Evolutionary conservation across 768 basidiomycete species (phyloP).

Genomic region (Boletus reticuloceps): DNA sequence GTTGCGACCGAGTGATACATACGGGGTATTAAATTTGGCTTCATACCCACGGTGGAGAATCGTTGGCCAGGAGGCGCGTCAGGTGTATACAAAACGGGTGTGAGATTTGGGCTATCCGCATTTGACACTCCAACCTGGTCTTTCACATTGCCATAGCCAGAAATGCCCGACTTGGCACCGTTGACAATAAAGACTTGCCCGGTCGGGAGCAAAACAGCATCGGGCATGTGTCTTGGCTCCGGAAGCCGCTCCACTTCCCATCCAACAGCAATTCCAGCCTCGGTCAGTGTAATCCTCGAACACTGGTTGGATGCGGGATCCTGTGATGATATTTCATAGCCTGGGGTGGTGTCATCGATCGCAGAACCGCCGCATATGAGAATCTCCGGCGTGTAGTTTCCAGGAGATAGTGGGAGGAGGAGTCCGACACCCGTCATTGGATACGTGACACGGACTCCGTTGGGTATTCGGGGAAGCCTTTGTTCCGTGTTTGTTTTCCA

Average conservation of each 20-base stretch:
- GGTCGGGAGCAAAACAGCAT: constrained; percentile 78
- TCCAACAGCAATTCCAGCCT: constrained; percentile 59
- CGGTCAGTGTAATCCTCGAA: constrained; percentile 62
- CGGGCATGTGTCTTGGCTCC: constrained; percentile 69
- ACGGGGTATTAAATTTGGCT: constrained; percentile 64
- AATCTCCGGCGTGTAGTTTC: constrained; percentile 66
- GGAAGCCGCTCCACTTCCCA: constrained; percentile 82
- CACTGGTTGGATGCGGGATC: constrained; percentile 74
- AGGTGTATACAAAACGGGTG: constrained; percentile 70
- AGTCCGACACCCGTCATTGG: constrained; percentile 76
- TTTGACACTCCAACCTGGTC: constrained; percentile 73
- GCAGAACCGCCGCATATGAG: constrained; percentile 77
- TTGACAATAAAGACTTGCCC: constrained; percentile 75
- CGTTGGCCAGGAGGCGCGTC: constrained; percentile 49
- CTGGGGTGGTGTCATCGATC: constrained; percentile 56
- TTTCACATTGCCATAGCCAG: constrained; percentile 74
- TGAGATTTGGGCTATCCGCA: constrained; percentile 68
- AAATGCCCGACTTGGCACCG: constrained; percentile 69
- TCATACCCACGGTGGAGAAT: constrained; percentile 58
- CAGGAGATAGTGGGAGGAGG: constrained; percentile 67
- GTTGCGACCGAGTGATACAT: constrained; percentile 86
- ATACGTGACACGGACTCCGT: constrained; percentile 78
- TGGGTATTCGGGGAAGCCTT: constrained; percentile 65
- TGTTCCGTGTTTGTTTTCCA: constrained; percentile 63
- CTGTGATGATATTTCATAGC: constrained; percentile 66